These are phyloP conservation scores for Globisporangium camurandrum DNA, from an alignment of 352 stramenopile genomes.

Conservation along the genomic window DNA sequence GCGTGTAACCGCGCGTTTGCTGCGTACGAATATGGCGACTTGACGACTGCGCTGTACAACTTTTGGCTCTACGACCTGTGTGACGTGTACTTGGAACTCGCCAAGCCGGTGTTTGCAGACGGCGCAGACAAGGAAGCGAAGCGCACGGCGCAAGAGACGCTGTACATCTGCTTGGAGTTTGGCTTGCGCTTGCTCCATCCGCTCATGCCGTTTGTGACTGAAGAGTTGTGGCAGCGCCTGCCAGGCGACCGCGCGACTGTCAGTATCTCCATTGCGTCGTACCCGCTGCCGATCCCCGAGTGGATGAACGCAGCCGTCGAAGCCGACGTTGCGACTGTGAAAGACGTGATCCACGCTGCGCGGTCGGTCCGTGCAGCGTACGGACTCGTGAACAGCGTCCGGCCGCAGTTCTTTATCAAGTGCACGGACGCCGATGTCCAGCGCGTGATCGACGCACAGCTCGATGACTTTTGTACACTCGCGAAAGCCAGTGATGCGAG, in stretches of 20 bases:
- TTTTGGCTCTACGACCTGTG: slow-evolving; percentile 99
- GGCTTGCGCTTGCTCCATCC: slow-evolving; percentile 92
- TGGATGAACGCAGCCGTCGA: slow-evolving; percentile 89
- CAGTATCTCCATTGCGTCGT: slow-evolving; percentile 77
- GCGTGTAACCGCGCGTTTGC: slow-evolving; percentile 81
- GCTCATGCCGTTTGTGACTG: slow-evolving; percentile 98
- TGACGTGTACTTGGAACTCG: slow-evolving; percentile 99
- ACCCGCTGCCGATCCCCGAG: slow-evolving; percentile 58
- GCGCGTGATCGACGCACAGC: slow-evolving; percentile 66
- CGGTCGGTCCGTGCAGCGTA: slow-evolving; percentile 92
- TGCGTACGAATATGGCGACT: slow-evolving; percentile 94
- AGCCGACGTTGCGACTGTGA: slow-evolving; percentile 88
- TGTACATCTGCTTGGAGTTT: slow-evolving; percentile 82
- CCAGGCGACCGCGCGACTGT: slow-evolving; percentile 52
- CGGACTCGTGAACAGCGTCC: slow-evolving; percentile 71
- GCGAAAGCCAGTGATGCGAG: slow-evolving; percentile 88
- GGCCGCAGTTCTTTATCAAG: slow-evolving; percentile 87
- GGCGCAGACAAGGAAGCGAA: slow-evolving; percentile 72
- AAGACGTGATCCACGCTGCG: slow-evolving; percentile 93
- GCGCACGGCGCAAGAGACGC: slow-evolving; percentile 68
- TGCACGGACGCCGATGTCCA: slow-evolving; percentile 70
- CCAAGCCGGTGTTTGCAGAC: slow-evolving; percentile 96
- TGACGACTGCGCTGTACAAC: slow-evolving; percentile 92
- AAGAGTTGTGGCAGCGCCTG: slow-evolving; percentile 88
- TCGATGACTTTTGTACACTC: slow-evolving; percentile 94